Base-by-base conservation (phyloP, 352 stramenopile genomes). In the Peronospora tabacina region DNA sequence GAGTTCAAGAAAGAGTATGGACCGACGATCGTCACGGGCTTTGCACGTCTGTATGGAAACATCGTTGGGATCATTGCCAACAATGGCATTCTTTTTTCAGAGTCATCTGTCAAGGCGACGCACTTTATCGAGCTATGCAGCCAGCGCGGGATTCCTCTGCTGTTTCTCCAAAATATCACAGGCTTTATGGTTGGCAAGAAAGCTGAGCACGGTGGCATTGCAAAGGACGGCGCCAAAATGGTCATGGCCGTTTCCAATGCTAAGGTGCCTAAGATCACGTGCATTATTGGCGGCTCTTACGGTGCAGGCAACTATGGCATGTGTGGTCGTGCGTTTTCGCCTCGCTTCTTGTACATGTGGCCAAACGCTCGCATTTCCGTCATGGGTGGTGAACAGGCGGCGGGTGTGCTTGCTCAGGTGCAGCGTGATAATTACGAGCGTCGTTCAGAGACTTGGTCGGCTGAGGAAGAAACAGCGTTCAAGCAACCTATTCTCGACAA, bases 121-220 rank as follows among this genome's bases (percentile, higher is more conserved):
- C 95, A 99, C 67, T 99, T 99, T 64, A 96, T 99, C 43, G 89
- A 99, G 57, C 56, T 99, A 19, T 99, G 96, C 77, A 90, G 81
- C 58, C 95, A 99, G 65, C 74, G 95, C 33, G 79, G 86, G 34
- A 96, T 98, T 38, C 95, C 96, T 2, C 78, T 99, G 45, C 57
- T 99, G 1, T 99, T 99, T 66, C 62, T 99, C n/a, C 95, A 98
- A 70, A 98, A 98, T 57, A 98, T 98, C 57, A 98, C 93, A 11
- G 95, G 94, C 12, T 98, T 98, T 52, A 98, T 98, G 93, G 93
- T 98, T 13, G 95, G 95, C 26, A 96, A 91, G 59, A 95, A 97
- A 52, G 95, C 96, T 42, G 96, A 98, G 64, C 85, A 97, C 41
- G 90, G 97, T 56, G 96, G 96, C 7, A 98, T 98, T 49, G 94